phyloP scores from a whole-genome alignment of 176 grass and related monocot species.

The Raddia distichophylla region DNA sequence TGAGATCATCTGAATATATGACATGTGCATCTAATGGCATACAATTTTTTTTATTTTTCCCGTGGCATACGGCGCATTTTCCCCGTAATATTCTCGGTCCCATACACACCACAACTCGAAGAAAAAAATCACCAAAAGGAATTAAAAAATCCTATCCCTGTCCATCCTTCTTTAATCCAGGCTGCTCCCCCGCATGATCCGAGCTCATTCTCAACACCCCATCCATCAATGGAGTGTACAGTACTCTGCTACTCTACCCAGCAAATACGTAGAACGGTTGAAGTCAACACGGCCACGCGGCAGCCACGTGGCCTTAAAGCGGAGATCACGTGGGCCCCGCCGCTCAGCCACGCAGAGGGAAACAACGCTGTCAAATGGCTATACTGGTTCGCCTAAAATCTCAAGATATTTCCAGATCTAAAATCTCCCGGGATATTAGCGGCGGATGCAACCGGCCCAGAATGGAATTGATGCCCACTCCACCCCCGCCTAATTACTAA shows the following conservation, averaged over 20 bases:
- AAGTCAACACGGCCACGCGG: not conserved
- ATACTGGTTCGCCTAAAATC: not conserved
- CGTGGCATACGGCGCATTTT: no score
- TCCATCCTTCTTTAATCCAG: not conserved
- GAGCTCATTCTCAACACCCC: not conserved
- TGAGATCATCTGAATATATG: no score
- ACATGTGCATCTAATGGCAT: no score
- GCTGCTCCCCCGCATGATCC: not conserved
- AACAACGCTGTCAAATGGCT: not conserved
- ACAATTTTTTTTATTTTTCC: no score
- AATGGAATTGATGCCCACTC: not conserved
- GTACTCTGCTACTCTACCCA: not conserved
- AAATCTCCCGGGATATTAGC: not conserved
- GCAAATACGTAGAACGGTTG: no score
- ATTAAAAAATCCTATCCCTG: not conserved
- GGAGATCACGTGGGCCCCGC: not conserved
- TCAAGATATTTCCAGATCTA: constrained; percentile 10
- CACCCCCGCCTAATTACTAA: not conserved
- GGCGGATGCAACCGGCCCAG: not conserved
- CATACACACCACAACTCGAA: no score
- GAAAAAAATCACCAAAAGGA: not conserved
- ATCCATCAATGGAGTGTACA: not conserved
- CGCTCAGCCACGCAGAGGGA: not conserved
- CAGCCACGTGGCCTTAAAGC: not conserved
- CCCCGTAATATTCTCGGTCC: no score